A percentile compares a stretch with the other conserved stretches of the same genome.
phyloP scores from a whole-genome alignment of 108 stramenopile genomes.

The Nitzschia sp. region DNA sequence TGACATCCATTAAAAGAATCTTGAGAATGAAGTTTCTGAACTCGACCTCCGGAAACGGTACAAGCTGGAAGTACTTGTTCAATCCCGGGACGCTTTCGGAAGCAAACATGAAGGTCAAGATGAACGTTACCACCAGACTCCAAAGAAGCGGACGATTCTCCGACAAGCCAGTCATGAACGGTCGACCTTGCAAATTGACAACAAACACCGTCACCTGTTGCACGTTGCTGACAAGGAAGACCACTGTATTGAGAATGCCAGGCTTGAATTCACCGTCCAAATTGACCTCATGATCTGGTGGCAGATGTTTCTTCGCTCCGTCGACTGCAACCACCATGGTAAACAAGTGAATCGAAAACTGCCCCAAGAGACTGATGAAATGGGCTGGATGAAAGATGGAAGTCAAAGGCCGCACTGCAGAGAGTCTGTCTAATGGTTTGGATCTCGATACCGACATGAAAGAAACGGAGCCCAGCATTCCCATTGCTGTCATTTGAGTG shows the following conservation, averaged over 20 bases:
- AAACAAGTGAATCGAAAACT: conserved; percentile 88
- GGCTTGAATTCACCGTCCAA: conserved; percentile 94
- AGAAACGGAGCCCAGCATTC: conserved; percentile 89
- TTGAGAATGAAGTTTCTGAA: conserved; percentile 90
- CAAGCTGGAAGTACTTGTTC: conserved; percentile 97
- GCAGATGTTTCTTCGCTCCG: conserved; percentile 76
- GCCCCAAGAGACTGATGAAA: conserved; percentile 91
- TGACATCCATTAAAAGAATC: conserved; percentile 79
- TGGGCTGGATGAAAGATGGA: conserved; percentile 96
- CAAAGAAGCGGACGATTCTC: conserved; percentile 94
- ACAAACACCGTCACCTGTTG: conserved; percentile 98
- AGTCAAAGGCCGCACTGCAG: conserved; percentile 89
- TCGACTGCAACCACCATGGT: conserved; percentile 88
- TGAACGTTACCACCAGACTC: conserved; percentile 89
- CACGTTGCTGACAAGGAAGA: conserved; percentile 93
- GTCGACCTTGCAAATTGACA: conserved; percentile 97
- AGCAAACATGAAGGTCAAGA: conserved; percentile 90
- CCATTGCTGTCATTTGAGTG: conserved; percentile 94
- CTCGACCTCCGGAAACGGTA: conserved; percentile 92
- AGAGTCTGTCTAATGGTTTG: conserved; percentile 92
- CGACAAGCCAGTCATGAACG: conserved; percentile 98
- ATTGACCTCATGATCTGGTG: conserved; percentile 81
- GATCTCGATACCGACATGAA: conserved; percentile 95
- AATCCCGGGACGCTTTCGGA: conserved; percentile 87
- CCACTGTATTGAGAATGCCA: conserved; percentile 90